These are phyloP conservation scores for Scolecobasidium constrictum DNA, from an alignment of 2,329 filamentous ascomycete species.

Conservation along the genomic window DNA sequence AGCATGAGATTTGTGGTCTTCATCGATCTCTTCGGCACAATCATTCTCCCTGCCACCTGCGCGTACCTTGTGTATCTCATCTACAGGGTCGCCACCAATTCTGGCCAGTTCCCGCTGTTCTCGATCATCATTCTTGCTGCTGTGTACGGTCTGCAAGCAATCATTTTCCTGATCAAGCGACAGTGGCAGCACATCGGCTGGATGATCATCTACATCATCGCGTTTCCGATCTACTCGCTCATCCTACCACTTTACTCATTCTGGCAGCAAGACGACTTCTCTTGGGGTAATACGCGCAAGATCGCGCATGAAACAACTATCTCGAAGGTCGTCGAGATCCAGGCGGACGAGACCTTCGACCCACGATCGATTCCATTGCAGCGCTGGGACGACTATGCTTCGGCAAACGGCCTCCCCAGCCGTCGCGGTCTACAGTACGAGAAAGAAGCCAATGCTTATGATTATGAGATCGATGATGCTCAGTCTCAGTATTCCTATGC, in stretches of 20 bases:
- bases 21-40: slow-evolving; percentile 83
- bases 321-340: slow-evolving; percentile 79
- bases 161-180: slow-evolving; percentile 93
- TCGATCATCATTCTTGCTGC: slow-evolving; percentile 82
- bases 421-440: slow-evolving; percentile 63
- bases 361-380: slow-evolving; percentile 88
- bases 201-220: slow-evolving; percentile 98
- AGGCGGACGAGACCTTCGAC: slow-evolving; percentile 76
- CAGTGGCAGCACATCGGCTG: slow-evolving; percentile 98
- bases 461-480: slow-evolving; percentile 43
- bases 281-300: slow-evolving; percentile 96
- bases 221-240: slow-evolving; percentile 89
- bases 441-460: slow-evolving; percentile 33
- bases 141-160: slow-evolving; percentile 88
- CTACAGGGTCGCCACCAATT: slow-evolving; percentile 58
- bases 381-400: slow-evolving; percentile 93
- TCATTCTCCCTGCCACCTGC: slow-evolving; percentile 83
- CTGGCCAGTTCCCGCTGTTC: slow-evolving; percentile 71
- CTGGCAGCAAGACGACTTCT: slow-evolving; percentile 99
- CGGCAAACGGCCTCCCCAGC: slow-evolving; percentile 77
- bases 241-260: slow-evolving; percentile 91
- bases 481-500: slow-evolving; percentile 92
- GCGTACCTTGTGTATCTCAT: slow-evolving; percentile 82
- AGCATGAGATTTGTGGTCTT: slow-evolving; percentile 96
- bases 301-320: slow-evolving; percentile 89